Base-by-base conservation (phyloP, 331 rosid species). In the Arachis monticola region DNA sequence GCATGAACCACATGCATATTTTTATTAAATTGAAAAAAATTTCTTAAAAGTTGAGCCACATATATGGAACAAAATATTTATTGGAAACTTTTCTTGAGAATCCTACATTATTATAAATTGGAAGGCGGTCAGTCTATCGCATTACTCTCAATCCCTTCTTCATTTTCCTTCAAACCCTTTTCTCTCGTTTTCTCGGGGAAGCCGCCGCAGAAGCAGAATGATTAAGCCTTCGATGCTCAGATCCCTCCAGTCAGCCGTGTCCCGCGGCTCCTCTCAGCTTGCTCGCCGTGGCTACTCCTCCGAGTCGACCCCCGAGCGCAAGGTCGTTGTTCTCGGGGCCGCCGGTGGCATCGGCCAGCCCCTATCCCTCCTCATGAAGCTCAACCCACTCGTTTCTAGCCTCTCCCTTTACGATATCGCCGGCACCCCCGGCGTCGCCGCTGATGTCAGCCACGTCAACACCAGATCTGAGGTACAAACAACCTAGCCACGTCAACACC, bases 341-440 rank as follows among this genome's bases (percentile, higher is more conserved):
- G 99, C 93, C 70, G 99, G 97, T 0, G 99, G 97, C 35, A 94
- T 92, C 64, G 97, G 99, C 0, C 99, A 92, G 82, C 97, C 99
- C 2, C 86, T 94, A 2, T 72, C 97, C 7, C 87, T 94, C n/a
- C 85, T 94, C 40, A 90, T 94, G 99, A 94, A 94, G 89, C 97
- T 92, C 40, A 94, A 92, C 47, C 97, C 99, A 3, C 94, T 90
- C 4, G 99, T 94, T 63, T 92, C 99, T 0, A 60, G 42, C 32
- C 93, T 94, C 60, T 79, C 99, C 22, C 97, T 94, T 3, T 94
- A 94, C 83, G 99, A 94, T 83, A 88, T 94, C 56, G 96, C 87
- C 32, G 99, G 89, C 0, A 94, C 99, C 12, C 99, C 97, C 14
- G 97, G 97, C 27, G 99, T 94, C 6, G 97, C 97, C 12, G 99